Base-by-base conservation (phyloP, 1,284 basidiomycete genomes). In the Ustilago xerochloae region DNA sequence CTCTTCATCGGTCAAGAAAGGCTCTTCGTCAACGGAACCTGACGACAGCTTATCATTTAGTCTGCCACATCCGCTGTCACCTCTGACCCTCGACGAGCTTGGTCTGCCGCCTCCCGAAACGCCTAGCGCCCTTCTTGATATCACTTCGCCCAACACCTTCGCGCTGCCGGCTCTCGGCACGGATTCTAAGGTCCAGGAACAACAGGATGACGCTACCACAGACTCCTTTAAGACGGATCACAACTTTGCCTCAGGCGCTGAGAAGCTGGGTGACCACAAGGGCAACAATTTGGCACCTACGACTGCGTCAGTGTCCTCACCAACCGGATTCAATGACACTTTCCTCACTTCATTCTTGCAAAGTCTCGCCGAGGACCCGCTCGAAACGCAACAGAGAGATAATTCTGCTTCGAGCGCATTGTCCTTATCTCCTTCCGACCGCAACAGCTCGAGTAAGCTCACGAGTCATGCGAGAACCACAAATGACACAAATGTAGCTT, bases 51-150 rank as follows among this genome's bases (percentile, higher is more conserved):
- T 20, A 2, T 26, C 24, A 13, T 15, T 33, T 10, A n/a, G 10
- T 9, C n/a, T 16, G 9, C 30, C 33, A 16, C 43, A 33, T 6
- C 35, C 56, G 0, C 50, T 63, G 33, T 69, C 66, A 2, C 66
- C 66, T 2, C 32, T 69, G 51, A 63, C 66, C 2, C 66, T 69
- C 6, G 61, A 39, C 22, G 60, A 69, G 20, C 56, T 69, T 20
- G 66, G 66, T 20, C 30, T 69, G 10, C 46, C 51, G 16, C 66
- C 66, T 16, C 60, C 66, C 5, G 33, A 52, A 13, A 63, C 56
- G 5, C 60, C 66, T 9, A 55, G 56, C 30, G 66, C 66, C 16
- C 24, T 69, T n/a, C 60, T 69, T 3, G 66, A 69, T 18, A 63
- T 69, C 41, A 38, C 41, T 15, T 51, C 51, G 3, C 64, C 64